Conservation (phyloP, 306 rosid genomes). For the Phaseolus lunatus region DNA sequence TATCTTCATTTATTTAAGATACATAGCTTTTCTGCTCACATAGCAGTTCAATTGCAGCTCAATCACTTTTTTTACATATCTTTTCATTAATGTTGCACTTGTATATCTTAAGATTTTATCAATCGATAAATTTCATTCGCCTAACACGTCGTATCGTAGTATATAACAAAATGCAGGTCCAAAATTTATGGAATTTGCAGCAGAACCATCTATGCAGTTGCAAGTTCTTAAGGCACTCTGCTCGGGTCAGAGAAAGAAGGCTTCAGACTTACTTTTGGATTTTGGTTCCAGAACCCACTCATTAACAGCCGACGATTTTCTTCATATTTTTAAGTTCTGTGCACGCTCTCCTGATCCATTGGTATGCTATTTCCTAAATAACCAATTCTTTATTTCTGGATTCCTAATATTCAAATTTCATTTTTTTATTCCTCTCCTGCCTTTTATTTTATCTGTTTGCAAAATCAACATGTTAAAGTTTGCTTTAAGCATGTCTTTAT, state of each 20-base stretch:
- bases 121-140: not conserved
- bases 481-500: conserved; percentile 9
- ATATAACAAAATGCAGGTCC: conserved; percentile 48
- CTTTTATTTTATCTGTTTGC: not conserved
- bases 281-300: conserved; percentile 58
- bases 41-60: not conserved
- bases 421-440: not conserved
- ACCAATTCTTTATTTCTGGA: not conserved
- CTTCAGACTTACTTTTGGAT: conserved; percentile 67
- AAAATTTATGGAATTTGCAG: conserved; percentile 44
- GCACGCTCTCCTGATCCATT: conserved; percentile 77
- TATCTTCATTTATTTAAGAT: not conserved
- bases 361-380: conserved; percentile 58
- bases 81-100: not conserved
- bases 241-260: conserved; percentile 64
- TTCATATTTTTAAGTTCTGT: conserved; percentile 68
- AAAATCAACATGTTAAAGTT: not conserved
- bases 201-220: conserved; percentile 56
- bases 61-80: not conserved
- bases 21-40: not conserved
- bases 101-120: not conserved
- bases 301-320: conserved; percentile 64
- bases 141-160: not conserved
- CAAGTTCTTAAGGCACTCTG: conserved; percentile 69
- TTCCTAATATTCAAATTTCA: not conserved